A percentile compares a stretch with the other conserved stretches of the same genome.
Evolutionary conservation across 805 yeast genomes (phyloP).

Genomic region (Cyberlindnera xylosilytica): DNA sequence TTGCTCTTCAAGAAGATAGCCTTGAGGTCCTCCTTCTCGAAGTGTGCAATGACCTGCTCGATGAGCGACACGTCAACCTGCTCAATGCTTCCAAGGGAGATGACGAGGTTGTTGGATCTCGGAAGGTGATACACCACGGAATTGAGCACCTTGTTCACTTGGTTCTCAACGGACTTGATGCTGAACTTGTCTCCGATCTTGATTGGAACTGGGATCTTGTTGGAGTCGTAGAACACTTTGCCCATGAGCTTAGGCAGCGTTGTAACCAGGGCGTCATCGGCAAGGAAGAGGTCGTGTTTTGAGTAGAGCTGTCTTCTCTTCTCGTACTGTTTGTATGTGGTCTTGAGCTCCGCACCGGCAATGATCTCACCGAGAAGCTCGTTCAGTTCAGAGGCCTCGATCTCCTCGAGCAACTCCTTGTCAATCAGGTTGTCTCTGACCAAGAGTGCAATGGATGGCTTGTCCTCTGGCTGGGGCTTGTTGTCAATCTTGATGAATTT

Average conservation of each 20-base stretch:
- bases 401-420: conserved; percentile 25
- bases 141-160: conserved; percentile 53
- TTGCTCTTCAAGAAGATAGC: conserved; percentile 63
- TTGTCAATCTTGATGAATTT: conserved; percentile 37
- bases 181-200: conserved; percentile 43
- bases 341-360: conserved; percentile 72
- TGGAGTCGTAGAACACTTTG: conserved; percentile 62
- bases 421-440: conserved; percentile 60
- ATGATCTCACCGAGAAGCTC: conserved; percentile 47
- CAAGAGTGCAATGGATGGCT: conserved; percentile 56
- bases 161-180: conserved; percentile 49
- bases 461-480: conserved; percentile 35
- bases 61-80: conserved; percentile 46
- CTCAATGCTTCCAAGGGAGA: conserved; percentile 60
- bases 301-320: conserved; percentile 71
- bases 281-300: conserved; percentile 72
- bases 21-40: conserved; percentile 47
- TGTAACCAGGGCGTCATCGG: conserved; percentile 80
- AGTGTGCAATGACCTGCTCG: conserved; percentile 46
- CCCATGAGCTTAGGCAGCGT: conserved; percentile 83
- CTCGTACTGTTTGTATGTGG: conserved; percentile 85
- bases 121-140: conserved; percentile 67
- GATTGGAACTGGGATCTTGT: conserved; percentile 69
- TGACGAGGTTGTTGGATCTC: conserved; percentile 62
- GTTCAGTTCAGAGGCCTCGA: conserved; percentile 28